phyloP scores from a whole-genome alignment of 805 yeast genomes.

The Candida suzukii region DNA sequence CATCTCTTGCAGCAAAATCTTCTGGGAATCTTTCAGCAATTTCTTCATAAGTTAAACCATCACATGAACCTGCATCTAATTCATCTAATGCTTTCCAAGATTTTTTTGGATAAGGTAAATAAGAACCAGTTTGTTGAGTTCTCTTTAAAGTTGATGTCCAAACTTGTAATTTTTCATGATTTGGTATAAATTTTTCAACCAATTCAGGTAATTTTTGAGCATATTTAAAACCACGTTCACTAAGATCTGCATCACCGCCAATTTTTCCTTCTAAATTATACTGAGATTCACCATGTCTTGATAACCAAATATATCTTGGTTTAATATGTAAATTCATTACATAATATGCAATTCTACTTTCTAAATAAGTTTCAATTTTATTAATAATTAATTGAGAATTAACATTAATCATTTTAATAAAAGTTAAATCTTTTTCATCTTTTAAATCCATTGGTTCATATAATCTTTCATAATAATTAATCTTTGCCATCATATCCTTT shows the following conservation, averaged over 20 bases:
- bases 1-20: conserved; percentile 93
- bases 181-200: conserved; percentile 56
- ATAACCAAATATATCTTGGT: conserved; percentile 87
- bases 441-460: conserved; percentile 70
- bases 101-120: conserved; percentile 71
- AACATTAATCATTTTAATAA: conserved; percentile 81
- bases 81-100: conserved; percentile 98
- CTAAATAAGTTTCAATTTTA: conserved; percentile 79
- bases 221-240: conserved; percentile 78
- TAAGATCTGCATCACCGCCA: conserved; percentile 88
- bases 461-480: conserved; percentile 60
- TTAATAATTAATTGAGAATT: conserved; percentile 85
- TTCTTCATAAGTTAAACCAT: conserved; percentile 94
- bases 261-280: conserved; percentile 90
- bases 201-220: conserved; percentile 75
- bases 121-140: conserved; percentile 88
- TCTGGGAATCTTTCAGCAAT: conserved; percentile 82
- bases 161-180: conserved; percentile 66
- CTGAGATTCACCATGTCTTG: conserved; percentile 93
- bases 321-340: conserved; percentile 93
- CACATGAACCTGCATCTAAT: conserved; percentile 95
- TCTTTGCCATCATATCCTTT: conserved; percentile 65
- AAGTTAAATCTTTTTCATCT: conserved; percentile 61
- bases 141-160: conserved; percentile 93
- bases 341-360: conserved; percentile 88